These are phyloP conservation scores for Seminavis robusta DNA, from an alignment of 108 stramenopile species.

Conservation along the genomic window DNA sequence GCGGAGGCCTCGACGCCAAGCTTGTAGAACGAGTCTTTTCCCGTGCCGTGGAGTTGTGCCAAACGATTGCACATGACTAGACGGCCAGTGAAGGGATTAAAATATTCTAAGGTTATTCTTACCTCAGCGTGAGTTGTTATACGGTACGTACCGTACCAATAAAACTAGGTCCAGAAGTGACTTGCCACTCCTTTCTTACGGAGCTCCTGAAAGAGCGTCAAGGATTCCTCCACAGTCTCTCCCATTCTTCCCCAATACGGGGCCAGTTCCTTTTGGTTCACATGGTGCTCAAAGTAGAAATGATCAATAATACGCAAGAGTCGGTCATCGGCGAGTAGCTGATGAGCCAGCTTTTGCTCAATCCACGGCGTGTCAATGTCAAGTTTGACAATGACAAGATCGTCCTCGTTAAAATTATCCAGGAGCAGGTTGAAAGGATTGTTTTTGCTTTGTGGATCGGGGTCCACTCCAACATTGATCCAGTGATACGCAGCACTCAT, in stretches of 20 bases:
- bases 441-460: conserved; percentile 10
- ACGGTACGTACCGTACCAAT: no score
- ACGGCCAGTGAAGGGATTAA: no score
- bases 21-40: no score
- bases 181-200: conserved; percentile 42
- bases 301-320: conserved; percentile 47
- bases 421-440: conserved; percentile 53
- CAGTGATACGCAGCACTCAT: conserved; percentile 48
- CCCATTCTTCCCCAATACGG: conserved; percentile 34
- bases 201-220: conserved; percentile 40
- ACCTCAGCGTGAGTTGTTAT: no score
- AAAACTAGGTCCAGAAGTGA: conserved; percentile 45
- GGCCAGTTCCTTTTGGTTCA: conserved; percentile 28
- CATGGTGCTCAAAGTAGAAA: conserved; percentile 79
- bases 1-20: no score
- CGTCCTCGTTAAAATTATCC: conserved; percentile 32
- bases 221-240: conserved; percentile 36
- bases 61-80: no score
- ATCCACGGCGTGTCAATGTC: conserved; percentile 51
- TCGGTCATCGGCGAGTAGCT: conserved; percentile 24
- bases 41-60: no score
- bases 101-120: no score
- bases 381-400: conserved; percentile 64
- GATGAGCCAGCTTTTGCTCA: conserved; percentile 36
- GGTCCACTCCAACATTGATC: conserved; percentile 47